phyloP scores from a whole-genome alignment of 2,329 filamentous ascomycete species.

The Calonectria pauciramosa region DNA sequence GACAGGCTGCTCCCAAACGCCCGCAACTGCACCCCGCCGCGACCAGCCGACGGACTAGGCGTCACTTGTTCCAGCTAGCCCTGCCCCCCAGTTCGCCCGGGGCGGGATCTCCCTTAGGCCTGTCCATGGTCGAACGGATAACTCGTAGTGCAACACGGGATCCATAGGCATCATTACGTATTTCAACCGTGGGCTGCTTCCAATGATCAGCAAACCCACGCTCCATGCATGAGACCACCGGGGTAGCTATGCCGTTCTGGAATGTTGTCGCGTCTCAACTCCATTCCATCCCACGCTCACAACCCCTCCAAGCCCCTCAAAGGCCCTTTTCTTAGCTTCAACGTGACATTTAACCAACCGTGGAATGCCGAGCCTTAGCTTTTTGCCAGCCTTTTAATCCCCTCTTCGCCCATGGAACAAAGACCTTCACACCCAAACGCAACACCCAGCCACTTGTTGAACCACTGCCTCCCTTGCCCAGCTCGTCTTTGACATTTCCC shows the following conservation, averaged over 20 bases:
- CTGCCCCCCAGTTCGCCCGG: slow-evolving; percentile 6
- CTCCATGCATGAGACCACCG: slow-evolving; percentile 39
- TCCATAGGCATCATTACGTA: slow-evolving; percentile 44
- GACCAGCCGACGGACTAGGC: slow-evolving; percentile 12
- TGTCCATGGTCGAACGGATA: slow-evolving; percentile 29
- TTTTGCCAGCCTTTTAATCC: slow-evolving; percentile 39
- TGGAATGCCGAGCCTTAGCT: slow-evolving; percentile 31
- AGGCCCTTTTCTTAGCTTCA: slow-evolving; percentile 34
- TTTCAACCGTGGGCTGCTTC: slow-evolving; percentile 35
- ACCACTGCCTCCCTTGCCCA: slow-evolving; percentile 11
- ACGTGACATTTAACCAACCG: slow-evolving; percentile 29
- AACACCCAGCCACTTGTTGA: not conserved
- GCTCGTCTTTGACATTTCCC: not conserved
- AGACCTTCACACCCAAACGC: slow-evolving; percentile 18
- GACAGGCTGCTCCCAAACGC: not conserved
- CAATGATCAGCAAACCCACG: slow-evolving; percentile 40
- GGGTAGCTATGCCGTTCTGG: slow-evolving; percentile 44
- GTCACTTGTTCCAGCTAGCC: not conserved
- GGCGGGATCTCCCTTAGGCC: slow-evolving; percentile 33
- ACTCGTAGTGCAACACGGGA: slow-evolving; percentile 32
- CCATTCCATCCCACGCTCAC: slow-evolving; percentile 45
- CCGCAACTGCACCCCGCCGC: slow-evolving; percentile 10
- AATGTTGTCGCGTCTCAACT: slow-evolving; percentile 42
- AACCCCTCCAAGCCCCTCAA: slow-evolving; percentile 36
- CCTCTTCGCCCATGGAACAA: slow-evolving; percentile 37